Base-by-base conservation (phyloP, 805 yeast genomes). In the Starmerella bacillaris region DNA sequence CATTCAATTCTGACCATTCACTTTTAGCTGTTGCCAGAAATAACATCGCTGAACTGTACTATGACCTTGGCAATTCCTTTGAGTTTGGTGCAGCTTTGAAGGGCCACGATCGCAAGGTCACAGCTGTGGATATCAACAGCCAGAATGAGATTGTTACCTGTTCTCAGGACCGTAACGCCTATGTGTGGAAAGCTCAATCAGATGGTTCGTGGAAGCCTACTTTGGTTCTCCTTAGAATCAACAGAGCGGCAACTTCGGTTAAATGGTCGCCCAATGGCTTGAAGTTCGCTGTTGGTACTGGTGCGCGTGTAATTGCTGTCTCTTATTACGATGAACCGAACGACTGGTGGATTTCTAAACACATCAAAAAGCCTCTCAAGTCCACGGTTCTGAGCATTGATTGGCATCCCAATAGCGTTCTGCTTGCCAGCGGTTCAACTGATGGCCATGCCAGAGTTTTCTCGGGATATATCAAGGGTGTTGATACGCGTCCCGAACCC, bases 321-420 rank as follows among this genome's bases (percentile, higher is more conserved):
- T 89, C 98, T 62, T 89, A 84, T 60, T 89, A 78, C 55, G 98
- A 89, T 59, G 78, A 67, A 42, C 94, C 83, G 50, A 89, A 86
- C 56, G 94, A 89, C 55, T 89, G 99, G 99, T 89, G 99, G 99
- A 84, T 89, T 34, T 80, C 96, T 11, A 86, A 86, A 58, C 98
- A 86, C 60, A 77, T 89, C 58, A 84, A 84, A 63, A 82, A 79
- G 58, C 94, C 95, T n/a, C 64, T 89, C 49, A 74, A 76, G 55
- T 77, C 94, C 8, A 82, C 95, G 21, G 68, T 84, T 46, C 65
- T 84, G 45, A 65, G 78, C 31, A 64, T 86, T 37, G 74, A 74
- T 44, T 84, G 98, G 98, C 95, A 89, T 55, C 84, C 82, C 38
- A 89, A 89, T 58, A 75, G 74, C 48, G 92, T 89, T 18, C 63